Percentiles rank a stretch among this genome's conserved stretches.
These are phyloP conservation scores for Triangularia verruculosa DNA, from an alignment of 2,329 filamentous ascomycete genomes.

Conservation along the genomic window DNA sequence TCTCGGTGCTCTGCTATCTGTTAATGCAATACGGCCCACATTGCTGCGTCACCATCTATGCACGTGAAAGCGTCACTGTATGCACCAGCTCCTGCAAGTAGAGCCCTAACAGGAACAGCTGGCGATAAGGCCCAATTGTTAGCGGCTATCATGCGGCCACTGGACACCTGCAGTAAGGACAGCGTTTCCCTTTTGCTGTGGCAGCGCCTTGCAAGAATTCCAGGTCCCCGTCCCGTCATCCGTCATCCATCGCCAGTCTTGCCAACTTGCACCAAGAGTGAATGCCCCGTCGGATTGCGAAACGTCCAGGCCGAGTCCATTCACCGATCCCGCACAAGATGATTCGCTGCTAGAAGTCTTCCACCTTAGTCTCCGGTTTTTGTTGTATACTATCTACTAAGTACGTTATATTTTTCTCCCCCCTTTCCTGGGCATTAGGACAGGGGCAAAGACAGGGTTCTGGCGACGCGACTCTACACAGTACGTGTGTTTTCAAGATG, in stretches of 20 bases:
- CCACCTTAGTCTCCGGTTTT: conserved; percentile 13
- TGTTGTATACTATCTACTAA: conserved; percentile 16
- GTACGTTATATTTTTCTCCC: conserved; percentile 18
- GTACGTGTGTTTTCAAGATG: conserved; percentile 12
- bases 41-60: neutral
- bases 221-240: conserved; percentile 7
- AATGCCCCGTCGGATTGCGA: neutral
- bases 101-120: neutral
- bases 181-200: conserved; percentile 26
- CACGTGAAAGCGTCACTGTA: neutral
- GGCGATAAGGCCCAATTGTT: conserved; percentile 15
- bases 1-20: neutral
- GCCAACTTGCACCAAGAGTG: conserved; percentile 15
- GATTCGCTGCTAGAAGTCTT: conserved; percentile 18
- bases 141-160: conserved; percentile 4
- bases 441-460: conserved; percentile 12
- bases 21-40: conserved; percentile 1
- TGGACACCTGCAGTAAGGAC: conserved; percentile 23
- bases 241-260: conserved; percentile 11
- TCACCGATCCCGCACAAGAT: conserved; percentile 16
- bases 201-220: conserved; percentile 14
- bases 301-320: neutral
- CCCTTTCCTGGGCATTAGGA: conserved; percentile 8
- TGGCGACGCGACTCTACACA: conserved; percentile 16
- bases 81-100: neutral